Percentiles rank a stretch among this genome's conserved stretches.
These are phyloP conservation scores for Apiospora saccharicola DNA, from an alignment of 2,329 filamentous ascomycete genomes.

Conservation along the genomic window DNA sequence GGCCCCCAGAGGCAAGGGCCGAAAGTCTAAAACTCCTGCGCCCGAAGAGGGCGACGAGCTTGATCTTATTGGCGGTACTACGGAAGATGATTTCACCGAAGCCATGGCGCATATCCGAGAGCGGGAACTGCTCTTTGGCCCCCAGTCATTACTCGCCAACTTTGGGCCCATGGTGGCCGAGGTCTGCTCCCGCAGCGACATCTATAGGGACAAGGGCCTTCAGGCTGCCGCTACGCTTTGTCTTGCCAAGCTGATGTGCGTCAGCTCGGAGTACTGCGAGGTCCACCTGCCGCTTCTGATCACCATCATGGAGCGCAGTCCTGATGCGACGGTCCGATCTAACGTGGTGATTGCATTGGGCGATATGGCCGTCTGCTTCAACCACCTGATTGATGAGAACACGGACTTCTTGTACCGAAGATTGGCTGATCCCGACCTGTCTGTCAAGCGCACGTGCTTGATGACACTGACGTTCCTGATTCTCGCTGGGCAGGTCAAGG, in stretches of 20 bases:
- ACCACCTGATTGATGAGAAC: slow-evolving; percentile 98
- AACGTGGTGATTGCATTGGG: slow-evolving; percentile 97
- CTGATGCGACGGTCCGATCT: slow-evolving; percentile 89
- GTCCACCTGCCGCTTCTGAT: slow-evolving; percentile 90
- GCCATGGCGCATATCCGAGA: slow-evolving; percentile 86
- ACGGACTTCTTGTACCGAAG: slow-evolving; percentile 97
- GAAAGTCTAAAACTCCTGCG: slow-evolving; percentile 41
- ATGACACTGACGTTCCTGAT: slow-evolving; percentile 99
- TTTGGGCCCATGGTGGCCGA: slow-evolving; percentile 93
- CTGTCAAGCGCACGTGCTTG: slow-evolving; percentile 94
- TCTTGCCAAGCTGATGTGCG: slow-evolving; percentile 98
- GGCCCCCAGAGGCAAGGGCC: slow-evolving; percentile 35
- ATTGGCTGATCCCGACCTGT: slow-evolving; percentile 85
- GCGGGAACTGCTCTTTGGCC: slow-evolving; percentile 80
- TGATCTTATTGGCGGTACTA: slow-evolving; percentile 95
- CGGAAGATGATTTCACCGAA: slow-evolving; percentile 91
- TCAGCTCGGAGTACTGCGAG: slow-evolving; percentile 96
- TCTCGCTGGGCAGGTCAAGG: slow-evolving; percentile 96
- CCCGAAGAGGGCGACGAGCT: slow-evolving; percentile 83
- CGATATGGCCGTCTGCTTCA: slow-evolving; percentile 99
- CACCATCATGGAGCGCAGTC: slow-evolving; percentile 95
- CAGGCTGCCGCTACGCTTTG: slow-evolving; percentile 94
- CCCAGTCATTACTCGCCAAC: slow-evolving; percentile 82
- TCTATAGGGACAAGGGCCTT: slow-evolving; percentile 86
- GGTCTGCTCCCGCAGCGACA: slow-evolving; percentile 93